A percentile compares a stretch with the other conserved stretches of the same genome.
Evolutionary conservation across 1,284 basidiomycete species (phyloP).

Genomic region (Cryptococcus maquisensis): DNA sequence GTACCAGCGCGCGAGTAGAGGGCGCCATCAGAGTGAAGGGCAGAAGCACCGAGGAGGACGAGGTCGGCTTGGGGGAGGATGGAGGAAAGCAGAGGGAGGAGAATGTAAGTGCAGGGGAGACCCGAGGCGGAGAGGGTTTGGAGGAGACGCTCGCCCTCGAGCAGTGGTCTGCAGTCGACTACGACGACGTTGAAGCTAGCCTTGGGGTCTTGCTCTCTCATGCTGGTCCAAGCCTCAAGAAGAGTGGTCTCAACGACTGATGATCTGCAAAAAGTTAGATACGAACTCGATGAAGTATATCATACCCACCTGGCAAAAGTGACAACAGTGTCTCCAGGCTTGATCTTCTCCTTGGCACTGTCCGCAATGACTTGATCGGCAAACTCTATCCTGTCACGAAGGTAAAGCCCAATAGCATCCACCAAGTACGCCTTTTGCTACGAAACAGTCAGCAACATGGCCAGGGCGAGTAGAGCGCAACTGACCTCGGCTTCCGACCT

Average conservation of each 20-base stretch:
- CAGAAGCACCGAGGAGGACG: conserved; percentile 87
- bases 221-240: conserved; percentile 61
- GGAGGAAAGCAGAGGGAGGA: conserved; percentile 81
- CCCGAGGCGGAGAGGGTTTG: conserved; percentile 64
- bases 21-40: conserved; percentile 89
- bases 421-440: conserved; percentile 85
- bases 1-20: conserved; percentile 93
- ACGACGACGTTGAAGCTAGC: conserved; percentile 84
- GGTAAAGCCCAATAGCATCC: conserved; percentile 85
- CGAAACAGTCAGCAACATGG: background rate
- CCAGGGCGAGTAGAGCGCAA: background rate
- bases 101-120: conserved; percentile 85
- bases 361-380: conserved; percentile 92
- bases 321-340: conserved; percentile 84
- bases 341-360: conserved; percentile 85
- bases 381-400: conserved; percentile 86
- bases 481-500: conserved; percentile 79
- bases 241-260: conserved; percentile 91
- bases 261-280: conserved; percentile 56
- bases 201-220: conserved; percentile 56
- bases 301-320: conserved; percentile 75
- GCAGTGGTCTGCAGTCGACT: conserved; percentile 88
- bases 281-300: background rate
- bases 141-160: conserved; percentile 82
- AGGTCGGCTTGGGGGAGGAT: conserved; percentile 73